A percentile compares a stretch with the other conserved stretches of the same genome.
Evolutionary conservation across 768 basidiomycete genomes (phyloP).

Genomic region (Tylopilus sp.): DNA sequence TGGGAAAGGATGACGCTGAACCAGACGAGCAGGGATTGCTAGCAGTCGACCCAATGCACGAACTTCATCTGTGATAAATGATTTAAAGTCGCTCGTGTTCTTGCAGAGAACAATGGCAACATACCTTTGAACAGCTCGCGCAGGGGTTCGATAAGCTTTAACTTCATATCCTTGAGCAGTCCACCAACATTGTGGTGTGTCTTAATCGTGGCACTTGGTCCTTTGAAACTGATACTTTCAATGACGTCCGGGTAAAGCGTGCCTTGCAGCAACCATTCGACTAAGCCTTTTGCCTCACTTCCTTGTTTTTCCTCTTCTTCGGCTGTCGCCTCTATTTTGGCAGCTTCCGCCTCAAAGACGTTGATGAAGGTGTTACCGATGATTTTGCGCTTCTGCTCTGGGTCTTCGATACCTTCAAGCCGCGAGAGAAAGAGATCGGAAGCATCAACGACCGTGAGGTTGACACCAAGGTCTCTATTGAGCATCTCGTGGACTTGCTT

Average conservation of each 20-base stretch:
- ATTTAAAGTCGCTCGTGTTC: background rate
- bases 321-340: constrained; percentile 79
- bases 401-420: constrained; percentile 91
- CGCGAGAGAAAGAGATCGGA: constrained; percentile 89
- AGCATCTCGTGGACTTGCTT: constrained; percentile 91
- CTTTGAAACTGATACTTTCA: constrained; percentile 99
- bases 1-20: constrained; percentile 97
- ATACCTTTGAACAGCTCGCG: constrained; percentile 97
- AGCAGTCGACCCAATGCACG: constrained; percentile 88
- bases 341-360: constrained; percentile 92
- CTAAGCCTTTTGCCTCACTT: constrained; percentile 76
- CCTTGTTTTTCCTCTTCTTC: constrained; percentile 69
- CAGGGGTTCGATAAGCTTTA: constrained; percentile 96
- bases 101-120: constrained; percentile 10
- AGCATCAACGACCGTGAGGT: constrained; percentile 93
- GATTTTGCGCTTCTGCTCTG: constrained; percentile 95
- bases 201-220: constrained; percentile 98
- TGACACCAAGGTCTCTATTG: constrained; percentile 89
- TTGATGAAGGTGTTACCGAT: constrained; percentile 99
- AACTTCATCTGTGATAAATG: constrained; percentile 73
- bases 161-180: constrained; percentile 93
- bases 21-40: constrained; percentile 86
- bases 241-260: constrained; percentile 99
- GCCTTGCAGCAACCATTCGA: constrained; percentile 97
- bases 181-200: constrained; percentile 99